These are phyloP conservation scores for Eucalyptus polybractea DNA, from an alignment of 345 rosid genomes.

Conservation along the genomic window DNA sequence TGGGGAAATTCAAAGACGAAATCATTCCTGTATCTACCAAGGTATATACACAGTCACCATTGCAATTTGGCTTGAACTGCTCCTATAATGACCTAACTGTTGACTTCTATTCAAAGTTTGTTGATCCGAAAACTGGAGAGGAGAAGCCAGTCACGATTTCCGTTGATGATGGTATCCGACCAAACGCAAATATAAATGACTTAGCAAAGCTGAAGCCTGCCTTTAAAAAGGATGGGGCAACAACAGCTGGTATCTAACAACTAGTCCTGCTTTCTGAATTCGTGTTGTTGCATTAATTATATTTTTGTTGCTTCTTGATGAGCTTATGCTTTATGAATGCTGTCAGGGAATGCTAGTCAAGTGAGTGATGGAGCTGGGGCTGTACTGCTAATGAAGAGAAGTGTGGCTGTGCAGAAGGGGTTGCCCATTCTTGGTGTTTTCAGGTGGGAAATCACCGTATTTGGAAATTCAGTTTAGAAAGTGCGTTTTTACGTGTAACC, in stretches of 20 bases:
- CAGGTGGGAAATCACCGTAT: constrained; percentile 26
- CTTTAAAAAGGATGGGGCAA: constrained; percentile 68
- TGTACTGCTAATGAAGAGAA: constrained; percentile 88
- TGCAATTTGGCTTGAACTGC: background rate
- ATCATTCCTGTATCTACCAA: constrained; percentile 74
- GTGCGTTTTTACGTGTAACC: background rate
- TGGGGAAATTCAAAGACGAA: constrained; percentile 89
- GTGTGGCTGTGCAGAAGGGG: constrained; percentile 69
- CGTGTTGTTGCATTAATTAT: background rate
- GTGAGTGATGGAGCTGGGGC: constrained; percentile 98
- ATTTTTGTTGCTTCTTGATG: background rate
- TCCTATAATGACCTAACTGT: background rate
- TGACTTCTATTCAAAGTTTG: constrained; percentile 28
- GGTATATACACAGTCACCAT: constrained; percentile 14
- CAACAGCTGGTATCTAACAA: constrained; percentile 71
- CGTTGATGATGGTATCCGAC: constrained; percentile 84
- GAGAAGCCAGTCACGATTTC: constrained; percentile 53
- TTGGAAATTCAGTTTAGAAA: background rate
- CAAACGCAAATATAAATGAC: constrained; percentile 42
- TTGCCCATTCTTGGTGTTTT: constrained; percentile 88
- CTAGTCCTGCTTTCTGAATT: background rate
- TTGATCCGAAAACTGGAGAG: constrained; percentile 73
- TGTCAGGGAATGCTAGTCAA: constrained; percentile 87
- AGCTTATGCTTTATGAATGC: background rate
- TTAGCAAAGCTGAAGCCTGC: constrained; percentile 81